A percentile compares a stretch with the other conserved stretches of the same genome.
phyloP scores from a whole-genome alignment of 306 rosid species.

The Citrullus amarus region DNA sequence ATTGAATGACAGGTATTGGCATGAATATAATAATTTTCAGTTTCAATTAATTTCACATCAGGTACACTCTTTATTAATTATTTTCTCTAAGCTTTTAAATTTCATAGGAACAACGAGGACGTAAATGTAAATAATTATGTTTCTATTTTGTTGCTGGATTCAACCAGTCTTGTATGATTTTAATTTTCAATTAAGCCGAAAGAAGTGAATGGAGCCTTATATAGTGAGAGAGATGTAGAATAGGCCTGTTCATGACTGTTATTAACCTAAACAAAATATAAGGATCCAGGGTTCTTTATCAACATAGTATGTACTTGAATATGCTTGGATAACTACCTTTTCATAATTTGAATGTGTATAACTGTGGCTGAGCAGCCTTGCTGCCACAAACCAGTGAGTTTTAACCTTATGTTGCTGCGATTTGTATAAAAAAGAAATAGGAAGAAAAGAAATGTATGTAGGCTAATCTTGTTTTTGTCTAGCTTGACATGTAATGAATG shows the following conservation, averaged over 20 bases:
- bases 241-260: neutral
- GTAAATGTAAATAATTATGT: neutral
- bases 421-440: neutral
- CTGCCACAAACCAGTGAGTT: neutral
- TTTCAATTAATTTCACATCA: slow-evolving; percentile 85
- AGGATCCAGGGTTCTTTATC: neutral
- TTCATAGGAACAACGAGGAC: neutral
- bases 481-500: neutral
- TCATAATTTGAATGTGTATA: neutral
- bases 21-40: slow-evolving; percentile 85
- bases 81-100: neutral
- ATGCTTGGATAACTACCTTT: neutral
- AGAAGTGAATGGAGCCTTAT: neutral
- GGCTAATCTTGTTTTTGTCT: neutral
- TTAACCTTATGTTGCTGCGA: neutral
- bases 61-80: slow-evolving; percentile 30
- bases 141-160: neutral
- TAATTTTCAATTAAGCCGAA: neutral
- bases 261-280: neutral
- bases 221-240: neutral
- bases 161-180: neutral
- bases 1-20: slow-evolving; percentile 79
- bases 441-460: neutral
- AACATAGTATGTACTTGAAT: neutral
- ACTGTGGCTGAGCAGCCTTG: neutral